phyloP scores from a whole-genome alignment of 192 early-diverging fungal species.

The Backusella psychrophila region DNA sequence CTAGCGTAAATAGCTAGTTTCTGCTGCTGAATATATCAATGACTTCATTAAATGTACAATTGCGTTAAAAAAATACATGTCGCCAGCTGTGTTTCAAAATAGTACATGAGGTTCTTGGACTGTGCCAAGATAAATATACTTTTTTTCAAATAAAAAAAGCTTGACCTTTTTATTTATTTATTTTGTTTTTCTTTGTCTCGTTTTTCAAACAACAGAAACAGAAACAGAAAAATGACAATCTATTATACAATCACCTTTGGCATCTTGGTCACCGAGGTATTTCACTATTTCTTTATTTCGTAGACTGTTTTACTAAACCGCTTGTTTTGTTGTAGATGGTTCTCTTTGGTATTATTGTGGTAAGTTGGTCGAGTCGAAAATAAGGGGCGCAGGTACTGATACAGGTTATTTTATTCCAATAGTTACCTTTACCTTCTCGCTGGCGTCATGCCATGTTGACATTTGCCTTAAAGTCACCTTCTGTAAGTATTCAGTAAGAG shows the following conservation, averaged over 20 bases:
- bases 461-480: conserved; percentile 40
- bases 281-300: background rate
- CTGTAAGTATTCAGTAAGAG: conserved; percentile 29
- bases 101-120: background rate
- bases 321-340: conserved; percentile 14
- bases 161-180: background rate
- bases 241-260: conserved; percentile 23
- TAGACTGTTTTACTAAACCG: background rate
- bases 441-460: conserved; percentile 50
- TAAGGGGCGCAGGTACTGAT: background rate
- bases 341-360: conserved; percentile 22
- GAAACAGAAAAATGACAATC: conserved; percentile 12
- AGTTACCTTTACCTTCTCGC: conserved; percentile 52
- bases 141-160: background rate
- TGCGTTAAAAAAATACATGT: background rate
- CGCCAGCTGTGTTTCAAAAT: background rate
- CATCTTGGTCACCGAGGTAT: conserved; percentile 26
- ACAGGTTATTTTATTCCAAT: background rate
- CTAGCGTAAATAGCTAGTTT: no score
- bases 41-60: no score
- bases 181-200: background rate
- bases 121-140: background rate
- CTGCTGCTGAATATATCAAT: no score
- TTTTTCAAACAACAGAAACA: background rate
- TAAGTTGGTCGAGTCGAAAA: background rate